Conservation (phyloP, 192 early-diverging fungal species). For the Pilaira anomala region DNA sequence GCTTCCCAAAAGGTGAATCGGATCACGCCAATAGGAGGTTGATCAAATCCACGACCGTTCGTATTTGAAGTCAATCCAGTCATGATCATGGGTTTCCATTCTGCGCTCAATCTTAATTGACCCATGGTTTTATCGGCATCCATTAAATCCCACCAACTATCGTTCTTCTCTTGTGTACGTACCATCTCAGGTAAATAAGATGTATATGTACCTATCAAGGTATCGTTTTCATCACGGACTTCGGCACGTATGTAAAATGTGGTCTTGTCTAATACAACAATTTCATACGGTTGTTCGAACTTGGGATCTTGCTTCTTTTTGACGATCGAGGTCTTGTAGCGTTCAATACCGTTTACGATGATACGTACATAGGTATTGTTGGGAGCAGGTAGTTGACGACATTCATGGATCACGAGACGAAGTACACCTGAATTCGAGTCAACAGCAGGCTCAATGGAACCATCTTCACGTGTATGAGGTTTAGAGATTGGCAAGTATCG, state of each 20-base stretch:
- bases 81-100: constrained; percentile 76
- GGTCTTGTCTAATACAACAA: constrained; percentile 69
- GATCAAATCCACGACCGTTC: constrained; percentile 14
- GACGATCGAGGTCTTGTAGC: constrained; percentile 51
- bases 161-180: constrained; percentile 15
- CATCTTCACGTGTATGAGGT: constrained; percentile 37
- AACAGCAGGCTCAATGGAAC: constrained; percentile 37
- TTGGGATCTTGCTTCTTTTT: constrained; percentile 68
- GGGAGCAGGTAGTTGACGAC: constrained; percentile 41
- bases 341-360: constrained; percentile 42
- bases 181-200: constrained; percentile 38
- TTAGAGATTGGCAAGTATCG: constrained; percentile 42
- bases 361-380: constrained; percentile 46
- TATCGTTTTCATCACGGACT: constrained; percentile 50
- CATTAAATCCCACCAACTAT: constrained; percentile 31
- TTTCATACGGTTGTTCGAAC: constrained; percentile 64
- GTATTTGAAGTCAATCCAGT: constrained; percentile 32
- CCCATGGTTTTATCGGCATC: constrained; percentile 11
- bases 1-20: constrained; percentile 69
- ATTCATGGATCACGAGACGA: constrained; percentile 54
- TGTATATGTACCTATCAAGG: constrained; percentile 30
- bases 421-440: constrained; percentile 63
- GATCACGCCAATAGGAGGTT: constrained; percentile 67
- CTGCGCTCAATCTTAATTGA: constrained; percentile 25
- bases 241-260: constrained; percentile 52